Percentiles rank a stretch among this genome's conserved stretches.
Evolutionary conservation across 2,329 filamentous ascomycete species (phyloP).

Genomic region (Hirsutella rhossiliensis): DNA sequence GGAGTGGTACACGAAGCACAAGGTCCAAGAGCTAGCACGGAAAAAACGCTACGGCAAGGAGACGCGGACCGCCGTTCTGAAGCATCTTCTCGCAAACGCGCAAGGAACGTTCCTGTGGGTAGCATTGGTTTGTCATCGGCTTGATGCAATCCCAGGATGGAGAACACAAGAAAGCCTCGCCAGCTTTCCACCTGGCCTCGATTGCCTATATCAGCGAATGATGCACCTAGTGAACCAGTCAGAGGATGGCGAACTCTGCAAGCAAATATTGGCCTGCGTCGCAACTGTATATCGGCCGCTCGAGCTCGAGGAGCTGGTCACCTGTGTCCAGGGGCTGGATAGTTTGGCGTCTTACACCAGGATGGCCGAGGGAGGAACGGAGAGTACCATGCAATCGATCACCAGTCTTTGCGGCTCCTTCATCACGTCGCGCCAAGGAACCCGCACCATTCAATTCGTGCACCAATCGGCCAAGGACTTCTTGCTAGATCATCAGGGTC

Average conservation of each 20-base stretch:
- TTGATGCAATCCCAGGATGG: not conserved
- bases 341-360: too few species aligned
- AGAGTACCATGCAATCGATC: too few species aligned
- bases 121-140: not conserved
- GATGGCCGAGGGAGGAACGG: too few species aligned
- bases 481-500: too few species aligned
- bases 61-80: too few species aligned
- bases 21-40: too few species aligned
- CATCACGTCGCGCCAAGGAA: constrained; percentile 16
- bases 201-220: too few species aligned
- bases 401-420: too few species aligned
- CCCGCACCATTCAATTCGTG: constrained; percentile 20
- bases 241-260: not conserved
- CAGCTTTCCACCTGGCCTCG: too few species aligned
- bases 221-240: too few species aligned
- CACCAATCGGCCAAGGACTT: constrained; percentile 32
- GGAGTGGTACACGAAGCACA: too few species aligned
- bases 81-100: not conserved
- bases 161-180: not conserved
- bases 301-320: not conserved
- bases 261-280: not conserved
- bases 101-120: not conserved
- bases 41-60: too few species aligned
- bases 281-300: not conserved
- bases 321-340: constrained; percentile 12